These are phyloP conservation scores for Pleodorina starrii DNA, from an alignment of 139 green algal genomes.

Conservation along the genomic window DNA sequence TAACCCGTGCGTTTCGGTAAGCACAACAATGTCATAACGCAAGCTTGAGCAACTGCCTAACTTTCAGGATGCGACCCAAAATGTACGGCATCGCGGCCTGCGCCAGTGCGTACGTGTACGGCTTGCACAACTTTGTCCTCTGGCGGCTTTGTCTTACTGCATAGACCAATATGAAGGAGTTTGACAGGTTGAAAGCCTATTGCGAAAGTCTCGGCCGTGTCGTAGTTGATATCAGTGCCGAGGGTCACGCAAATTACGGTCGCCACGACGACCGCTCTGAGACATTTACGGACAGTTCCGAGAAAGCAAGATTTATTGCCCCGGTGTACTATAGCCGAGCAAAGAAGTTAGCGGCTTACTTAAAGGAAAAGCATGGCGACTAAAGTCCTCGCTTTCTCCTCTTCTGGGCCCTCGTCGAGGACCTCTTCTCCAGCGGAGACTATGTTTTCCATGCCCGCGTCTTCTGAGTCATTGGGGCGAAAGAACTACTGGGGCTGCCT, in stretches of 20 bases:
- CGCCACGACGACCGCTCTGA: background rate
- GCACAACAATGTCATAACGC: no score
- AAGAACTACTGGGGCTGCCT: slow-evolving; percentile 5
- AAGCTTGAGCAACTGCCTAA: no score
- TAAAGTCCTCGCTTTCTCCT: background rate
- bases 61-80: no score
- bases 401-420: background rate
- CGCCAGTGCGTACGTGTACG: no score
- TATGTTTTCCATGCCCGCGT: background rate
- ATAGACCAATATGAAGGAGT: background rate
- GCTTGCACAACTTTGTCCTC: no score
- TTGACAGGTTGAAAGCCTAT: background rate
- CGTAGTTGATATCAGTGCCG: background rate
- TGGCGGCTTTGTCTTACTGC: no score
- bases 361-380: background rate
- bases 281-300: background rate
- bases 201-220: background rate
- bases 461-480: background rate
- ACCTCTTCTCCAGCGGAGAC: background rate
- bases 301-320: background rate
- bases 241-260: background rate
- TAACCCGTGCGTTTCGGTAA: no score
- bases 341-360: background rate
- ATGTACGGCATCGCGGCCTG: no score
- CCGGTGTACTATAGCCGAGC: background rate